These are phyloP conservation scores for Penicillium odoratum DNA, from an alignment of 495 filamentous ascomycete species.

Conservation along the genomic window DNA sequence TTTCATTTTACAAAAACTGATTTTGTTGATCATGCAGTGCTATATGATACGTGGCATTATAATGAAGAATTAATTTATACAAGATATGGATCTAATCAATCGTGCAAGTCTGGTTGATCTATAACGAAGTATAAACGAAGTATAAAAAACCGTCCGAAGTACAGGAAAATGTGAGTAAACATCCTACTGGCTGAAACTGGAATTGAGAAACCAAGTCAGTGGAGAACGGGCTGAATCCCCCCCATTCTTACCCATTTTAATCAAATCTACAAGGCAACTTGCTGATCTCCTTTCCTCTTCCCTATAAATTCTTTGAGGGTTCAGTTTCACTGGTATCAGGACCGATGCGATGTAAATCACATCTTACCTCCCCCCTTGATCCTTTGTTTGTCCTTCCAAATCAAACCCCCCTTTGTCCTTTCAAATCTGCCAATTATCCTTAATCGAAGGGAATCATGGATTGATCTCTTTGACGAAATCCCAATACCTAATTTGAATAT, in stretches of 20 bases:
- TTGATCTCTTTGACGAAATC: not conserved
- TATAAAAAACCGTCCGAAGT: too few relatives aligned
- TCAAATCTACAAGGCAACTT: not conserved
- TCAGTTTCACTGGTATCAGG: slow-evolving; percentile 5
- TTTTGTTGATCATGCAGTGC: too few relatives aligned
- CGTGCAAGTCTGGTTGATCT: too few relatives aligned
- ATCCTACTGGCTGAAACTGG: too few relatives aligned
- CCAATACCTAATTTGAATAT: not conserved
- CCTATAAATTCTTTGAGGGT: slow-evolving; percentile 4
- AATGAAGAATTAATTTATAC: too few relatives aligned
- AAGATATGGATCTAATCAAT: too few relatives aligned
- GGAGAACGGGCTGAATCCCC: not conserved
- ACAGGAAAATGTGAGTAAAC: too few relatives aligned
- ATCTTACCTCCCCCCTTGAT: slow-evolving; percentile 9
- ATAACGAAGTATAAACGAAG: too few relatives aligned
- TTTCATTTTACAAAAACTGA: too few relatives aligned
- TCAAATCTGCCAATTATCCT: not conserved
- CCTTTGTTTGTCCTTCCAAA: slow-evolving; percentile 6
- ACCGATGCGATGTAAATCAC: slow-evolving; percentile 39
- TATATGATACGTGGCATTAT: too few relatives aligned
- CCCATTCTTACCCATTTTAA: not conserved
- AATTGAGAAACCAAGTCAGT: not conserved
- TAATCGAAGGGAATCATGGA: not conserved
- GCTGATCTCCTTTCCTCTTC: slow-evolving; percentile 20
- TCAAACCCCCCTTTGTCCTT: slow-evolving; percentile 1